Evolutionary conservation across 73 alveolate genomes (phyloP).

Genomic region (Paramecium sonneborni): DNA sequence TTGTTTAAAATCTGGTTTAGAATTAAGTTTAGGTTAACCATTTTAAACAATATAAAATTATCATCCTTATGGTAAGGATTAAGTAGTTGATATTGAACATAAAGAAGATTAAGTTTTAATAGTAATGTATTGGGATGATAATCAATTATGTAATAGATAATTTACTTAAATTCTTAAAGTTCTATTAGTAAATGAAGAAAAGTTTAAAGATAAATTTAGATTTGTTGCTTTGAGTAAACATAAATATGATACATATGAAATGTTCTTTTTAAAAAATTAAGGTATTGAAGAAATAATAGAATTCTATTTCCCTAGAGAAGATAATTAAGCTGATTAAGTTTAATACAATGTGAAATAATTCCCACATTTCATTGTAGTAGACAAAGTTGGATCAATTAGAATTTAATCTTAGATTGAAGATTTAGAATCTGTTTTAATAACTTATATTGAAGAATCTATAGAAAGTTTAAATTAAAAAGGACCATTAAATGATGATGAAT

Average conservation of each 20-base stretch:
- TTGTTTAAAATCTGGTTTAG: not conserved
- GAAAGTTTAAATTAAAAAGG: not conserved
- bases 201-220: not conserved
- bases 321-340: not conserved
- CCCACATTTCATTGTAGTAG: constrained; percentile 3
- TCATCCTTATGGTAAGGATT: not conserved
- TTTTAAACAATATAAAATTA: not conserved
- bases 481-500: constrained; percentile 7
- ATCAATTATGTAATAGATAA: not conserved
- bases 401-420: not conserved
- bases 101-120: not conserved
- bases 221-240: not conserved
- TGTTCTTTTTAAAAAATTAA: not conserved
- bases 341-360: constrained; percentile 17
- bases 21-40: not conserved
- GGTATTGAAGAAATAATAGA: not conserved
- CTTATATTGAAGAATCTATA: not conserved
- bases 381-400: constrained; percentile 1
- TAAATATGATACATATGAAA: not conserved
- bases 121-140: constrained; percentile 15
- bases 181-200: not conserved
- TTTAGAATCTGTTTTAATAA: not conserved
- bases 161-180: not conserved
- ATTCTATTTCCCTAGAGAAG: not conserved
- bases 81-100: not conserved